Evolutionary conservation across 495 filamentous ascomycete species (phyloP).

Genomic region (Trichoderma erinaceum): DNA sequence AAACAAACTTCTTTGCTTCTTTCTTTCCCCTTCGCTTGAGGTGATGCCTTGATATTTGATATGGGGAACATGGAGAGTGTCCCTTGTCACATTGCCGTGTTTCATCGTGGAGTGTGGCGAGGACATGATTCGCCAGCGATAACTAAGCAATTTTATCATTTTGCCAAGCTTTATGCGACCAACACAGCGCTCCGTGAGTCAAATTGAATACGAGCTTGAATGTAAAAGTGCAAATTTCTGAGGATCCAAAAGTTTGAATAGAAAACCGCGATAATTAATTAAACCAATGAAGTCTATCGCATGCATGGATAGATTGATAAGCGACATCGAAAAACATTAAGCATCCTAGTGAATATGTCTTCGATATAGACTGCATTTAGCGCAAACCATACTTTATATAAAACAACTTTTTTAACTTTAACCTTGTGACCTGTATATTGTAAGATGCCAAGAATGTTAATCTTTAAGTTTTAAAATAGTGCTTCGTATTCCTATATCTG

Average conservation of each 20-base stretch:
- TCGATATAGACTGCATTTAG: neutral
- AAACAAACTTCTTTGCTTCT: neutral
- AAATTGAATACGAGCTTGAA: neutral
- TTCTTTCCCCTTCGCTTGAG: neutral
- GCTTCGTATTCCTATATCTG: too few species aligned
- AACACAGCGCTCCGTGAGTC: neutral
- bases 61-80: neutral
- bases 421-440: neutral
- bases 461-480: too few species aligned
- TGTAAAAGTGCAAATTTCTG: too few species aligned
- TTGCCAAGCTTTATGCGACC: slow-evolving; percentile 6
- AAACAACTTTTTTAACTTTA: neutral
- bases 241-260: neutral
- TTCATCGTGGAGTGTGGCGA: neutral
- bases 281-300: too few species aligned
- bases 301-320: neutral
- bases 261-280: neutral
- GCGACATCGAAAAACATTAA: neutral
- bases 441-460: neutral
- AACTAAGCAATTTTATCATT: slow-evolving; percentile 6
- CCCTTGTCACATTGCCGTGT: slow-evolving; percentile 4
- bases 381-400: neutral
- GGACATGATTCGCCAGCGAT: slow-evolving; percentile 6
- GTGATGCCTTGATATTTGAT: neutral
- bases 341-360: neutral